Evolutionary conservation across 441 rosid genomes (phyloP).

Genomic region (Arabidopsis hybrid): DNA sequence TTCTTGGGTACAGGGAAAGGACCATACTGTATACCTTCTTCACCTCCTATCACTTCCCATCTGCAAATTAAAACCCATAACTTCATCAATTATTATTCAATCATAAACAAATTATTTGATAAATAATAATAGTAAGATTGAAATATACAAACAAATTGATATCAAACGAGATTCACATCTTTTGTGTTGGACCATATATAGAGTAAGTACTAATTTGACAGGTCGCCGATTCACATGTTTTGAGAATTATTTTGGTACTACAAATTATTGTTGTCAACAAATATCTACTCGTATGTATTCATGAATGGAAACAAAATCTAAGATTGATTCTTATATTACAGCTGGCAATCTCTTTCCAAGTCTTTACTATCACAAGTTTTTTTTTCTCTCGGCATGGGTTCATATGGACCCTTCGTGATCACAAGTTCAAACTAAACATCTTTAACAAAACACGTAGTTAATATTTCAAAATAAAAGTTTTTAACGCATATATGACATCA

Average conservation of each 20-base stretch:
- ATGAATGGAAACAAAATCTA: constrained; percentile 24
- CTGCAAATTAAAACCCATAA: constrained; percentile 50
- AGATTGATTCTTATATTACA: constrained; percentile 18
- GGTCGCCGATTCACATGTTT: constrained; percentile 40
- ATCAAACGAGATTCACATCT: constrained; percentile 28
- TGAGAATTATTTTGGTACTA: not conserved
- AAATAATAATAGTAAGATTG: not conserved
- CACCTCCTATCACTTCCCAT: constrained; percentile 76
- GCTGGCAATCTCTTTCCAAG: constrained; percentile 34
- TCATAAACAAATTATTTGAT: not conserved
- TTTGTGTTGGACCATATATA: constrained; percentile 28
- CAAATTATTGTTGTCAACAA: constrained; percentile 26
- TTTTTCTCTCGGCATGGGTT: constrained; percentile 21
- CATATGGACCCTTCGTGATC: constrained; percentile 17
- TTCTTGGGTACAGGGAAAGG: constrained; percentile 91
- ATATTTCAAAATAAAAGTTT: not conserved
- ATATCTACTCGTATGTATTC: constrained; percentile 26
- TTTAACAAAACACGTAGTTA: constrained; percentile 14
- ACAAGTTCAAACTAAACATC: constrained; percentile 30
- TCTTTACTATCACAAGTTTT: constrained; percentile 16
- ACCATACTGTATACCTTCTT: constrained; percentile 84
- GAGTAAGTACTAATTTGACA: constrained; percentile 27
- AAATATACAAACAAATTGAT: not conserved
- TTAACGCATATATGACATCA: constrained; percentile 32
- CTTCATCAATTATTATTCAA: not conserved